phyloP scores from a whole-genome alignment of 2,329 filamentous ascomycete genomes.

The Pleurostoma richardsiae region DNA sequence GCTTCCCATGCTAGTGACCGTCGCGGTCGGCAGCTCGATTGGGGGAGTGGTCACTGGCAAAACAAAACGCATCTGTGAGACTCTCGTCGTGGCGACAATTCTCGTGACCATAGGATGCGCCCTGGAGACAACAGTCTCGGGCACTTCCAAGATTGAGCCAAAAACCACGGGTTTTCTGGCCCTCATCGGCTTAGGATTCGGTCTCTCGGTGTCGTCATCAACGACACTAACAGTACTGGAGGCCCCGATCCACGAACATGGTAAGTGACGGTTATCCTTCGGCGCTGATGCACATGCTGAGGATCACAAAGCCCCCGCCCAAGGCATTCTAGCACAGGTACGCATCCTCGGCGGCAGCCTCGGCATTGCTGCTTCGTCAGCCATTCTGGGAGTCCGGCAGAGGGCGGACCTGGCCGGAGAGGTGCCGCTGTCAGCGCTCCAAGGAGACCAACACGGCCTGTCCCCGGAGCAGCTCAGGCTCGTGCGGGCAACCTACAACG shows the following conservation, averaged over 20 bases:
- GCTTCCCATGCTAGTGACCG: constrained; percentile 45
- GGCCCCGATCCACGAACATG: constrained; percentile 37
- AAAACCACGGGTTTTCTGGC: constrained; percentile 44
- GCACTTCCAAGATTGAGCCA: constrained; percentile 27
- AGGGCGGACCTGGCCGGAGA: constrained; percentile 19
- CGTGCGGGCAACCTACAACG: constrained; percentile 32
- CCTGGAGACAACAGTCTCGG: constrained; percentile 34
- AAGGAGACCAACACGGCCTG: constrained; percentile 14
- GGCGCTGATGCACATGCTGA: constrained; percentile 8
- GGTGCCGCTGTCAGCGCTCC: constrained; percentile 9
- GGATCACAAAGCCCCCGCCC: constrained; percentile 35
- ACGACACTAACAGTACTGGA: constrained; percentile 40
- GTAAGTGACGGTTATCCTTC: constrained; percentile 22
- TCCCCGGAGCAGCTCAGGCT: constrained; percentile 19
- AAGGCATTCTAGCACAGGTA: constrained; percentile 46
- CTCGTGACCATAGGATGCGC: constrained; percentile 42
- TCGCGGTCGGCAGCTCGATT: constrained; percentile 37
- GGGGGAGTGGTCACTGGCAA: constrained; percentile 35
- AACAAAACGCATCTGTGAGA: constrained; percentile 36
- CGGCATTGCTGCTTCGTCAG: constrained; percentile 47
- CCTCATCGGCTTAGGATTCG: constrained; percentile 49
- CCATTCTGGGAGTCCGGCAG: constrained; percentile 31
- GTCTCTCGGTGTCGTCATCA: constrained; percentile 38
- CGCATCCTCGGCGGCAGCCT: constrained; percentile 49
- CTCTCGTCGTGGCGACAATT: constrained; percentile 32